Evolutionary conservation across 805 yeast genomes (phyloP).

Genomic region (Tetrapisispora pingtungensis): DNA sequence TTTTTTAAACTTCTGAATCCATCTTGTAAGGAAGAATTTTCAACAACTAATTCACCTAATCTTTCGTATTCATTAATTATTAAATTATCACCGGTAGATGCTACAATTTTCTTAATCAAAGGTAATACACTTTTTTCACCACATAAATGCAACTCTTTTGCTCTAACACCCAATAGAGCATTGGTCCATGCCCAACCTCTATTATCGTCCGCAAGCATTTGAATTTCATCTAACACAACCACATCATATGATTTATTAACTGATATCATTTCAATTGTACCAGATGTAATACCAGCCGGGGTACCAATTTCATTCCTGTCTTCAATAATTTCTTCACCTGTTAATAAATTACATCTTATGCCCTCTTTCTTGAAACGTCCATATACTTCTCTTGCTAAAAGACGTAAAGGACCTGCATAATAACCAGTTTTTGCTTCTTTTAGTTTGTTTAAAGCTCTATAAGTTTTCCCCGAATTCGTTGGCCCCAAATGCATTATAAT

Average conservation of each 20-base stretch:
- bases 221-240: constrained; percentile 91
- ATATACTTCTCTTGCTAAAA: constrained; percentile 84
- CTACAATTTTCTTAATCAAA: constrained; percentile 46
- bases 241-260: constrained; percentile 59
- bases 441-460: constrained; percentile 63
- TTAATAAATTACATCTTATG: constrained; percentile 67
- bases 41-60: constrained; percentile 59
- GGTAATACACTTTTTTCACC: constrained; percentile 87
- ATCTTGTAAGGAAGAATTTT: constrained; percentile 29
- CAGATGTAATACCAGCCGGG: constrained; percentile 66
- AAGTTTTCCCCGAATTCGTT: constrained; percentile 92
- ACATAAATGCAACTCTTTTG: constrained; percentile 81
- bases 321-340: constrained; percentile 90
- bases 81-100: constrained; percentile 70
- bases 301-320: constrained; percentile 61
- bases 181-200: constrained; percentile 95
- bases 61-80: constrained; percentile 64
- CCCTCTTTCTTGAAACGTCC: constrained; percentile 65
- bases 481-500: constrained; percentile 95
- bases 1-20: constrained; percentile 25
- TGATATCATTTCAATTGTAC: constrained; percentile 93
- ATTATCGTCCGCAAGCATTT: constrained; percentile 71
- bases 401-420: constrained; percentile 88
- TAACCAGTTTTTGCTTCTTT: constrained; percentile 63
- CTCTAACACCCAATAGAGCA: constrained; percentile 77